phyloP scores from a whole-genome alignment of 208 protist species.

The Acanthamoeba culbertsoni region DNA sequence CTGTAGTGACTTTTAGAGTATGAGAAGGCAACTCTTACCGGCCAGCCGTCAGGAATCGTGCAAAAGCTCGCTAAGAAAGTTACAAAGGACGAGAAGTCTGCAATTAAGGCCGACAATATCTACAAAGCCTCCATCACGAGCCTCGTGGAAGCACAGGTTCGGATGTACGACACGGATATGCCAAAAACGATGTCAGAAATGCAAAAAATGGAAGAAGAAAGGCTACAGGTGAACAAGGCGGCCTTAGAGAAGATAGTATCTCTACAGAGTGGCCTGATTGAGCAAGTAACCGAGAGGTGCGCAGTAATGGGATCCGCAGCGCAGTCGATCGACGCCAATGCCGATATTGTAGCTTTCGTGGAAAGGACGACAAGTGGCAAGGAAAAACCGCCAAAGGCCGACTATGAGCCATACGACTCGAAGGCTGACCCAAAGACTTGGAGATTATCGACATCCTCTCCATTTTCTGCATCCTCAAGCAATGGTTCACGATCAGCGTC shows the following conservation, averaged over 20 bases:
- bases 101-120: not conserved
- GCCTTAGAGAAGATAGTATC: not conserved
- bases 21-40: not conserved
- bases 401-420: constrained; percentile 37
- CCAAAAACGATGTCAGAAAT: not conserved
- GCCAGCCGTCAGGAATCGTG: not conserved
- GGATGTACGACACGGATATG: constrained; percentile 16
- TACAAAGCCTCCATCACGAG: not conserved
- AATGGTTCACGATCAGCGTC: not conserved
- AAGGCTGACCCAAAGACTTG: not conserved
- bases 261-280: not conserved
- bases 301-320: not conserved
- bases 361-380: not conserved
- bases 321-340: not conserved
- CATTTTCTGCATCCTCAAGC: not conserved
- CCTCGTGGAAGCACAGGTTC: not conserved
- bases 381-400: not conserved
- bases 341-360: not conserved
- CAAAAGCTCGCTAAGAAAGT: constrained; percentile 41
- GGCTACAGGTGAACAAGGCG: not conserved
- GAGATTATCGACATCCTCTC: not conserved
- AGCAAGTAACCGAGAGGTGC: not conserved
- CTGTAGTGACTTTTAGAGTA: too few species aligned
- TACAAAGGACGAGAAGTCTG: not conserved
- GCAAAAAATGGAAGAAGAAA: not conserved